Percentiles rank a stretch among this genome's conserved stretches.
phyloP scores from a whole-genome alignment of 345 rosid species.

The sweet orange (Citrus sinensis) region DNA sequence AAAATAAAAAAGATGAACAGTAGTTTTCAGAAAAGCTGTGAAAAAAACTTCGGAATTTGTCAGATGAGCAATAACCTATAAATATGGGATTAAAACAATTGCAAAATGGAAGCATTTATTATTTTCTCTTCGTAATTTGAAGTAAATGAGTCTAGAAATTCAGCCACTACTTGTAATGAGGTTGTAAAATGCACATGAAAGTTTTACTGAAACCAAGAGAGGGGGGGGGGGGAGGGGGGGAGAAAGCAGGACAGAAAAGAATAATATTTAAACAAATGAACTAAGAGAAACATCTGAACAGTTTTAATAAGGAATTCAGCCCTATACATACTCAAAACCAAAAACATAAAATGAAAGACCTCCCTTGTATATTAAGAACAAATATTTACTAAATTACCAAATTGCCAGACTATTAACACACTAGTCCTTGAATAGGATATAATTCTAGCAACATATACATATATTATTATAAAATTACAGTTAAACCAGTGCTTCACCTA shows the following conservation, averaged over 20 bases:
- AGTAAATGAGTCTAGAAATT: background rate
- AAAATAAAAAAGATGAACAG: background rate
- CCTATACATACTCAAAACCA: background rate
- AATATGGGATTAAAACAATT: background rate
- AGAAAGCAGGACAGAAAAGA: background rate
- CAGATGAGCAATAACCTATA: background rate
- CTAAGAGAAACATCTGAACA: background rate
- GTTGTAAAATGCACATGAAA: background rate
- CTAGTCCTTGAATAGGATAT: background rate
- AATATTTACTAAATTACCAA: background rate
- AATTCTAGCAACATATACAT: background rate
- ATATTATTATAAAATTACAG: background rate
- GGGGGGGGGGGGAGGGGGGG: no score
- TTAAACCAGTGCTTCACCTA: background rate
- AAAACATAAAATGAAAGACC: background rate
- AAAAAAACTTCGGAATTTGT: background rate
- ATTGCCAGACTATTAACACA: background rate
- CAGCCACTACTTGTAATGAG: background rate
- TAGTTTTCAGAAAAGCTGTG: background rate
- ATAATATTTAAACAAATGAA: background rate
- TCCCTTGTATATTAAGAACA: background rate
- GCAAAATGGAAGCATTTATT: background rate
- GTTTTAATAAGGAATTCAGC: background rate
- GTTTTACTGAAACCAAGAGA: background rate
- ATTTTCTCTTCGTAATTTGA: background rate